Evolutionary conservation across 768 basidiomycete genomes (phyloP), one percentile per base, ranked within the genome.

Genomic region (Strobilomyces dryophilus): DNA sequence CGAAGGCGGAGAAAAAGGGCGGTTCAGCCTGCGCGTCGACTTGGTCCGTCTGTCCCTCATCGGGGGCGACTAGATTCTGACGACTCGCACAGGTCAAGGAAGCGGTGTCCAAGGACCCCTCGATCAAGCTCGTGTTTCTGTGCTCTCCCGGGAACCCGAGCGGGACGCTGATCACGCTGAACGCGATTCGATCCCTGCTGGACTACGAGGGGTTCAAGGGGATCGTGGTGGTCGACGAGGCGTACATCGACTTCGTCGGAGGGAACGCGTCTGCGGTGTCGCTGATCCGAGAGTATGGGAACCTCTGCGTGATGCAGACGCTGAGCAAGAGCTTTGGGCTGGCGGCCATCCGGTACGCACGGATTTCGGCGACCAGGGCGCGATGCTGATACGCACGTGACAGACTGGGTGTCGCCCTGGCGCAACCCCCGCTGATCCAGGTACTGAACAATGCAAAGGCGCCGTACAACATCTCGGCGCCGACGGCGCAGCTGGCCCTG

Each of bases 121-220:
- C 78, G 4, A 91, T 97, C 69, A 97, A 98, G 62, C 80, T 99
- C 35, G 79, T 95, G 54, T 92, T 98, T 77, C 77, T 98, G 42
- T 97, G 94, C 69, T 98, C 95, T 1, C 97, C 97, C 3, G 97
- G 97, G 2, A 99, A 98, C 67, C 97, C 97, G 0, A 95, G 94
- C 0, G 93, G 94, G 9, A 98, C 95, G 0, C 70, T 86, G 26
- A 83, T 98, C 48, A 79, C 92, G 0, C 79, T 95, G 24, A 62
- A 77, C 10, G 78, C 85, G 12, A 75, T 98, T 53, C 79, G 82
- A 1, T 63, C 78, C 10, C 70, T 98, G 15, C 74, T 95, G 24
- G 85, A 93, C 29, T 89, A 89, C 69, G 78, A 83, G 9, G 75
- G 76, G 0, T 98, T 90, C 80, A 91, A 85, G 60, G 97, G 97